Base-by-base conservation (phyloP, 2,329 filamentous ascomycete genomes). In the Septoria linicola region DNA sequence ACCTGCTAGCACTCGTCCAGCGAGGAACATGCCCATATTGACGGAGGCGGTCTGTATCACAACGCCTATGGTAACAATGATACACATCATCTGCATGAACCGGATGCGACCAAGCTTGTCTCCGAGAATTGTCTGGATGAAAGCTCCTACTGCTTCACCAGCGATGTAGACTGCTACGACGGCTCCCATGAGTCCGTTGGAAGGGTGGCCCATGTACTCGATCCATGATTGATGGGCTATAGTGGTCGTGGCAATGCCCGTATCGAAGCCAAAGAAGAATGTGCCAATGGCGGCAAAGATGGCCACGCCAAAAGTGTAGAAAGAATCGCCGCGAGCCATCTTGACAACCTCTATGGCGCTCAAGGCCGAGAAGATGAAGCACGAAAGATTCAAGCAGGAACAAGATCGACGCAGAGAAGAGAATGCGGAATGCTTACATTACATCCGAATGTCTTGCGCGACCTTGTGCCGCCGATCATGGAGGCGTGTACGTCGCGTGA, bases 181-280 rank as follows among this genome's bases (percentile, higher is more conserved):
- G 19, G 77, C 76, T 46, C 80, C 80, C 1, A 78, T 82, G 13
- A 82, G 63, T 3, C 73, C 78, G 56, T 77, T 71, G 2, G 76
- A 79, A 2, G 80, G 80, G 41, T 79, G 62, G 10, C 71, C 49
- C 79, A 83, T 82, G 64, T 82, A 83, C 36, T 78, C 72, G 37
- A 79, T 75, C 79, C 79, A 83, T 60, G 78, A 81, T 59, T 78
- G 62, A 61, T 83, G 80, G 2, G 80, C 79, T 49, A 83, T 83
- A 16, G 80, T 82, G 13, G 79, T 82, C 10, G 80, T 83, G 3
- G 78, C 79, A 49, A 82, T 82, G 21, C 80, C 80, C 0, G 79
- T 81, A 62, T 82, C 80, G 53, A 82, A 81, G 2, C 79, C 80
- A 63, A 80, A 82, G 48, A 82, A 70, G 63, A 81, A 81, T 0